Evolutionary conservation across 371 early-diverging fungal species (phyloP).

Genomic region (Gilbertella persicaria): DNA sequence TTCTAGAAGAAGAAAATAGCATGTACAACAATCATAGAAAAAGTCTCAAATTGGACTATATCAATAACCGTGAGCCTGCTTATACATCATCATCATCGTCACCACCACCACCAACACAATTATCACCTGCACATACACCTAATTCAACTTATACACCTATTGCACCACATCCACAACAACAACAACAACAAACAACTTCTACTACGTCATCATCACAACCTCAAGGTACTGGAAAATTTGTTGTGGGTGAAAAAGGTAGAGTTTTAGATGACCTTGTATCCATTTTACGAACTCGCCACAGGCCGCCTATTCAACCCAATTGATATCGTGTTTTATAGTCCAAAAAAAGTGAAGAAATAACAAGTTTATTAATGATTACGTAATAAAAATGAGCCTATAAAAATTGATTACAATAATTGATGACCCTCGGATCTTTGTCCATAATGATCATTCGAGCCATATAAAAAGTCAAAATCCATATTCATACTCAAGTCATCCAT

Average conservation of each 20-base stretch:
- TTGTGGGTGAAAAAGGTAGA: constrained; percentile 20
- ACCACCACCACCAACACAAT: constrained; percentile 2
- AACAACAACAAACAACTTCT: background rate
- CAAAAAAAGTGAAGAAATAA: background rate
- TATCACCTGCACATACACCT: background rate
- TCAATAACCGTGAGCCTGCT: background rate
- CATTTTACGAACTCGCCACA: constrained; percentile 24
- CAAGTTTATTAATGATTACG: background rate
- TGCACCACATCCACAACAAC: background rate
- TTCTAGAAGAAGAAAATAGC: constrained; percentile 23
- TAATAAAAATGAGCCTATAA: background rate
- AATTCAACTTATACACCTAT: background rate
- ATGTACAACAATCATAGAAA: background rate
- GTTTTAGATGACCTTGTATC: constrained; percentile 27
- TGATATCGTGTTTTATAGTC: constrained; percentile 12
- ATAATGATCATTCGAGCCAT: constrained; percentile 1
- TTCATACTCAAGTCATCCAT: constrained; percentile 11
- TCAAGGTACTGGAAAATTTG: background rate
- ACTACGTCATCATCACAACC: background rate
- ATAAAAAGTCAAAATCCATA: constrained; percentile 9
- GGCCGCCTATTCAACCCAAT: constrained; percentile 23
- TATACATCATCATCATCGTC: too few species aligned
- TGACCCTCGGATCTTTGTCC: constrained; percentile 22
- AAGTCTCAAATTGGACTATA: constrained; percentile 4
- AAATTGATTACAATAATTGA: constrained; percentile 14